These are phyloP conservation scores for Escallonia rubra DNA, from an alignment of 129 eudicot species.

Conservation along the genomic window DNA sequence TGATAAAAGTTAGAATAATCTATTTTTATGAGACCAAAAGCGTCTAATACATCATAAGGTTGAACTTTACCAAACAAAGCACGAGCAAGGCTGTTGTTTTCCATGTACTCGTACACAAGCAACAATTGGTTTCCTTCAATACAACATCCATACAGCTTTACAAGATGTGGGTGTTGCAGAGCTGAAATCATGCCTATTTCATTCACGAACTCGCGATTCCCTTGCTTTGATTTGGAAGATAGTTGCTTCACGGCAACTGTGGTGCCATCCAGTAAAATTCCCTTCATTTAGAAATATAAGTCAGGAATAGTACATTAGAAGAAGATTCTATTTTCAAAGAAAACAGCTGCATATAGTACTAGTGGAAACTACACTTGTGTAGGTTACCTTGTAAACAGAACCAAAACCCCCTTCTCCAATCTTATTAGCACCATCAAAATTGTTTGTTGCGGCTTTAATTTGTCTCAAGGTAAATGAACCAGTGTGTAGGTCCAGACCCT, in stretches of 20 bases:
- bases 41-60: background rate
- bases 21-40: background rate
- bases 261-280: slow-evolving; percentile 37
- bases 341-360: slow-evolving; percentile 9
- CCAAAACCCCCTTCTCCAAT: slow-evolving; percentile 76
- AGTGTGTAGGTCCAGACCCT: slow-evolving; percentile 38
- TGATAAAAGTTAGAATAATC: background rate
- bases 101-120: slow-evolving; percentile 54
- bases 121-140: slow-evolving; percentile 45
- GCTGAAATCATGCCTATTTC: slow-evolving; percentile 66
- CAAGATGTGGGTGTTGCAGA: slow-evolving; percentile 56
- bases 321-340: background rate
- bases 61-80: slow-evolving; percentile 44
- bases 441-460: slow-evolving; percentile 46
- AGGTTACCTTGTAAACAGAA: slow-evolving; percentile 47
- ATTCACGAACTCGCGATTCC: slow-evolving; percentile 53
- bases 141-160: slow-evolving; percentile 50
- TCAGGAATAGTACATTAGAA: background rate
- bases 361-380: background rate
- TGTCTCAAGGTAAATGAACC: slow-evolving; percentile 43
- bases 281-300: slow-evolving; percentile 25
- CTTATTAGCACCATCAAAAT: slow-evolving; percentile 44
- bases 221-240: slow-evolving; percentile 57
- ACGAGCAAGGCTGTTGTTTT: slow-evolving; percentile 53
- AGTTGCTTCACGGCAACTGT: slow-evolving; percentile 58